These are phyloP conservation scores for Acer saccharum DNA, from an alignment of 345 rosid species.

Conservation along the genomic window DNA sequence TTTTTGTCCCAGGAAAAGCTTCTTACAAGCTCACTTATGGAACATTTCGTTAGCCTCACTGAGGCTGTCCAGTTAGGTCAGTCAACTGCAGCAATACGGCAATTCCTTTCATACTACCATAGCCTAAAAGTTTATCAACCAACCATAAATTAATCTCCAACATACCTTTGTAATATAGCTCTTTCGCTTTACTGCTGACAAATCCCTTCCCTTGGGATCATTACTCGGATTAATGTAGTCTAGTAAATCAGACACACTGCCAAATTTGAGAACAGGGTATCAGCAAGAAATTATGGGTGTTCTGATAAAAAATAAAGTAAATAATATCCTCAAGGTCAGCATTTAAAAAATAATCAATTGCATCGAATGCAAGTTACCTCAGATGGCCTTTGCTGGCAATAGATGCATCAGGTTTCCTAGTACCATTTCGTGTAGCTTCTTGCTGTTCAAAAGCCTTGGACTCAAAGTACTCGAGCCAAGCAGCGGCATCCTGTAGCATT, in stretches of 20 bases:
- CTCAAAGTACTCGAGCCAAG: conserved; percentile 99
- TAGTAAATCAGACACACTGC: conserved; percentile 95
- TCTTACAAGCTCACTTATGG: not conserved
- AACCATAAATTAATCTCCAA: not conserved
- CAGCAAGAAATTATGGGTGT: conserved; percentile 8
- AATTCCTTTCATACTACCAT: not conserved
- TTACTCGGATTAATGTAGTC: conserved; percentile 93
- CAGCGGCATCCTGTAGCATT: conserved; percentile 92
- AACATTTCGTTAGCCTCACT: not conserved
- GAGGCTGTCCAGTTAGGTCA: not conserved
- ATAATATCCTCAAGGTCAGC: not conserved
- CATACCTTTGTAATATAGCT: conserved; percentile 70
- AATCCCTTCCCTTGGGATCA: conserved; percentile 72
- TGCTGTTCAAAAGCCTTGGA: conserved; percentile 98
- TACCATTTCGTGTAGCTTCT: conserved; percentile 97
- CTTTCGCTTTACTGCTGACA: conserved; percentile 64
- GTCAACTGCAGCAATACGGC: not conserved
- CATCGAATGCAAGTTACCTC: conserved; percentile 52
- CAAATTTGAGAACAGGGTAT: conserved; percentile 27
- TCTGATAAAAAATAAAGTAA: conserved; percentile 8
- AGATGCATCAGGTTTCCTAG: conserved; percentile 96
- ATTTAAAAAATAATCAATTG: conserved; percentile 4
- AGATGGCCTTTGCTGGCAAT: conserved; percentile 99
- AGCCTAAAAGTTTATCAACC: conserved; percentile 1
- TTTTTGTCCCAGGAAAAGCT: not conserved